Conservation (phyloP, 225 moss, liverwort and hornwort genomes). For the Lunularia cruciata region DNA sequence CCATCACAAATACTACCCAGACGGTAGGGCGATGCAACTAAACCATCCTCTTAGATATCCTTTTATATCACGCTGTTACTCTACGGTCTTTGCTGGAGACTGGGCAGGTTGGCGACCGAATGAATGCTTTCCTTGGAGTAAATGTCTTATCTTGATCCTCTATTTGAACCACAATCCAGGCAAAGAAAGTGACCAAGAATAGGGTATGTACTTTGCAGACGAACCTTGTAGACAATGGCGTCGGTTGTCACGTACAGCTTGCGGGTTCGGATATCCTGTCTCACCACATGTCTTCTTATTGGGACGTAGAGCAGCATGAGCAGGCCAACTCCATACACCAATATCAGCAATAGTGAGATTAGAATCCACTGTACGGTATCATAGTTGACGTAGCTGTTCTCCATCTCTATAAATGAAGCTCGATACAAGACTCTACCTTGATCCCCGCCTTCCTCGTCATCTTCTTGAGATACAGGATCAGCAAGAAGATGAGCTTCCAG, state of each 20-base stretch:
- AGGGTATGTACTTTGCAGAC: no score
- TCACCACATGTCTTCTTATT: constrained; percentile 52
- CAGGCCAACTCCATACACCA: constrained; percentile 63
- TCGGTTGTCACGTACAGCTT: constrained; percentile 57
- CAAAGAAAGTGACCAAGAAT: no score
- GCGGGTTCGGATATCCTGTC: constrained; percentile 53
- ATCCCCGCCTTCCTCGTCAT: constrained; percentile 51
- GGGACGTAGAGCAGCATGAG: constrained; percentile 60
- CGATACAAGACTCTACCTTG: constrained; percentile 48
- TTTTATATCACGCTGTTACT: no score
- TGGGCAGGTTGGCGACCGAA: no score
- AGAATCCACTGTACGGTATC: constrained; percentile 63
- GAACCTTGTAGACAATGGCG: constrained; percentile 64
- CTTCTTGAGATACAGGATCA: constrained; percentile 52
- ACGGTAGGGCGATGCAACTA: no score
- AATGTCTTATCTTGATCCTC: no score
- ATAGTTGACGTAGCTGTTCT: constrained; percentile 56
- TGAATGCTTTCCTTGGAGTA: no score
- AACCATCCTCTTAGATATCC: no score
- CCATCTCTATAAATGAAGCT: constrained; percentile 57
- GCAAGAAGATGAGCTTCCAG: constrained; percentile 56
- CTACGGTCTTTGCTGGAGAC: no score
- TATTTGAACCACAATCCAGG: no score
- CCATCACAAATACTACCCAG: no score
- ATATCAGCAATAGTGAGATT: constrained; percentile 52